phyloP scores from a whole-genome alignment of 805 yeast species.

The Wickerhamomyces strasburgensis region DNA sequence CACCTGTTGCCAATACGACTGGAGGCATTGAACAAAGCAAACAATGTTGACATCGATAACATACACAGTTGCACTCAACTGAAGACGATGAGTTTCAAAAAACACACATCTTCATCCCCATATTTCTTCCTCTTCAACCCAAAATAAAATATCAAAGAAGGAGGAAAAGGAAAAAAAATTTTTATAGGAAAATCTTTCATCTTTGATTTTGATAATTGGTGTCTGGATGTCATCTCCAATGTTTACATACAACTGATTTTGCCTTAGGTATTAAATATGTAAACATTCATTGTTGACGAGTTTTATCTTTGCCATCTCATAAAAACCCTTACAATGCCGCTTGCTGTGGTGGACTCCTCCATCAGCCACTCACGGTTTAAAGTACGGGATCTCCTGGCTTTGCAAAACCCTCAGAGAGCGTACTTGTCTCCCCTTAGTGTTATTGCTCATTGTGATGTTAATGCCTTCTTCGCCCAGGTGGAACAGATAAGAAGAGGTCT shows the following conservation, averaged over 20 bases:
- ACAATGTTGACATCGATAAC: slow-evolving; percentile 5
- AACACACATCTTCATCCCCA: too few species aligned
- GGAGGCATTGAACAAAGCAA: too few species aligned
- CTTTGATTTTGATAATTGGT: too few species aligned
- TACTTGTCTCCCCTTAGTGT: slow-evolving; percentile 68
- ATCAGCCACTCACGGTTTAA: slow-evolving; percentile 34
- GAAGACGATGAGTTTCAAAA: background rate
- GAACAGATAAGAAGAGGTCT: slow-evolving; percentile 74
- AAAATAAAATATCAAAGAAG: too few species aligned
- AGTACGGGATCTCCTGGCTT: slow-evolving; percentile 42
- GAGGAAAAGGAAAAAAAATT: background rate
- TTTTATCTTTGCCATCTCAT: background rate
- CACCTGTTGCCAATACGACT: too few species aligned
- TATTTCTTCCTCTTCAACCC: too few species aligned
- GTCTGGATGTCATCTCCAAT: slow-evolving; percentile 1
- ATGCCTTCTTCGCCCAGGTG: slow-evolving; percentile 94
- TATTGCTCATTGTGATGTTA: slow-evolving; percentile 82
- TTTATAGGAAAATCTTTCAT: background rate
- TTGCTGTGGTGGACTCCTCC: background rate
- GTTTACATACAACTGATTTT: too few species aligned
- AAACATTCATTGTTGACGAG: too few species aligned
- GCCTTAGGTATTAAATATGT: too few species aligned
- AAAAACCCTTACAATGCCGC: background rate
- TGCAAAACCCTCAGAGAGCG: slow-evolving; percentile 43
- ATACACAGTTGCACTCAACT: slow-evolving; percentile 19